Percentiles rank a stretch among this genome's conserved stretches.
Evolutionary conservation across 208 protist genomes (phyloP).

Genomic region (Crithidia expoeki): DNA sequence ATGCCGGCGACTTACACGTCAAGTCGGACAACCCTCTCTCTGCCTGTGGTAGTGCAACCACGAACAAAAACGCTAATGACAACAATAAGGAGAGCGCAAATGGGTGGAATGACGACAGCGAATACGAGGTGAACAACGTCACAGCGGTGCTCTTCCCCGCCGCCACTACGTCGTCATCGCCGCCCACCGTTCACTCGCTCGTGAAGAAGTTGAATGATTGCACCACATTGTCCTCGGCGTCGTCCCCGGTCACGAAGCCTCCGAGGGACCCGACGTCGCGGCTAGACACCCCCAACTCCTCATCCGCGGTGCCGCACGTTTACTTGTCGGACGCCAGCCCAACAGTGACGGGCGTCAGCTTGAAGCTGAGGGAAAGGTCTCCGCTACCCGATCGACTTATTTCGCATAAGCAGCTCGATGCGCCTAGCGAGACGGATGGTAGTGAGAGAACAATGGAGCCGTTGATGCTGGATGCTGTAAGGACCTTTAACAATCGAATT

Average conservation of each 20-base stretch:
- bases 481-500: slow-evolving; percentile 2
- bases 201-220: neutral
- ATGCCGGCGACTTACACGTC: slow-evolving; percentile 12
- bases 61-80: too few relatives aligned
- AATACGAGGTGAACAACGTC: neutral
- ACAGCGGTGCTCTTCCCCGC: neutral
- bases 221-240: neutral
- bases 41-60: too few relatives aligned
- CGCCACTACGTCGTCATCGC: neutral
- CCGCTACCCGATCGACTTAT: slow-evolving; percentile 12
- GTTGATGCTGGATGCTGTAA: slow-evolving; percentile 14
- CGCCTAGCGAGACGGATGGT: neutral
- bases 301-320: slow-evolving; percentile 4
- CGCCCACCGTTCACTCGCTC: neutral
- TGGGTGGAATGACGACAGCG: neutral
- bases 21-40: neutral
- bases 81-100: neutral
- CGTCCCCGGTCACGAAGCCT: neutral
- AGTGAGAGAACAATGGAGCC: slow-evolving; percentile 7
- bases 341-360: neutral
- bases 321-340: slow-evolving; percentile 8
- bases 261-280: too few relatives aligned
- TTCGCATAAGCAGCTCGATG: neutral
- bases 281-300: neutral
- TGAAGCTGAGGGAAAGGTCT: neutral